Base-by-base conservation (phyloP, 495 filamentous ascomycete genomes). In the Hypoxylon crocopeplum region DNA sequence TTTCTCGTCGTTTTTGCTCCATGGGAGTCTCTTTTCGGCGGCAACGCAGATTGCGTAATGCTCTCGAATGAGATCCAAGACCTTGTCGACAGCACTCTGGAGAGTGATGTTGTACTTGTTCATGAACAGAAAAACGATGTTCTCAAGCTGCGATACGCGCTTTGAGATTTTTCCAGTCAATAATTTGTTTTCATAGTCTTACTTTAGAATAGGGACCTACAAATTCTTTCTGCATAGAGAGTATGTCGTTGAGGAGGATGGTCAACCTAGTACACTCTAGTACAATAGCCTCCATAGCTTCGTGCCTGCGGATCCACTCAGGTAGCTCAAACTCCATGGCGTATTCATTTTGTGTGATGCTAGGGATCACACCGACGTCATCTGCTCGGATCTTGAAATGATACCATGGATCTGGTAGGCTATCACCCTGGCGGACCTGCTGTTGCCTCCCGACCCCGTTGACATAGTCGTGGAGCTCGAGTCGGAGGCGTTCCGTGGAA, bases 271-370 rank as follows among this genome's bases (percentile, higher is more conserved):
- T 67, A 16, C 55, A 66, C 39, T 67, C 62, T 11, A 56, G 56
- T 2, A 69, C 52, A 5, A 69, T 67, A 4, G 30, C 16, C 12
- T 69, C 63, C 51, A 69, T 47, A 6, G 67, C 67, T 45, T 66
- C 59, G 15, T 69, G 67, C 5, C 44, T 37, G 47, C 63, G 55
- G 13, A 69, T 39, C 4, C 52, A 20, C 12, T 67, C 67, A 5
- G 67, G 67, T 6, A 69, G 48, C 30, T 67, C 59, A 27, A 69
- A 69, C 6, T 67, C 63, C 67, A 69, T 69, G 12, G 67, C 67
- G 20, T 49, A 69, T 48, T 67, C 67, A 20, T 64, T 69, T 16
- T 64, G 62, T 1, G 63, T 67, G 5, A 69, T 67, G 49, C 59
- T 67, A 30, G 67, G 67, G 4, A 67, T 58, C 7, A 59, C 67